Evolutionary conservation across 305 asterid genomes (phyloP).

Genomic region (Andrographis paniculata): DNA sequence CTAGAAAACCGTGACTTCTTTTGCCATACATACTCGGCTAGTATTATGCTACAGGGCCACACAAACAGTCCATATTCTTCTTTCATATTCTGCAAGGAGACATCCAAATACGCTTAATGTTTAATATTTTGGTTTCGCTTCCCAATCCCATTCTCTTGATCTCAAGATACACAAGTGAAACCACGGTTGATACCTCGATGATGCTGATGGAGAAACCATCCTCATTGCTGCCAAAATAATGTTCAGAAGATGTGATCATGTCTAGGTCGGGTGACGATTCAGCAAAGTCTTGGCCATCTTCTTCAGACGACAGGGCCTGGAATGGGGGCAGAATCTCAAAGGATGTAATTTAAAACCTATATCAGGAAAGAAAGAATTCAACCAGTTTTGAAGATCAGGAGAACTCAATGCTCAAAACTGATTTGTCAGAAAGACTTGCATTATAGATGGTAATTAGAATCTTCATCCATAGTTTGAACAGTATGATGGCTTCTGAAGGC

Average conservation of each 20-base stretch:
- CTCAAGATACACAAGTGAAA: too few species aligned
- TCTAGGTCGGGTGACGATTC: slow-evolving; percentile 26
- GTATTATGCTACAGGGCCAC: slow-evolving; percentile 84
- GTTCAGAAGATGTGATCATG: slow-evolving; percentile 42
- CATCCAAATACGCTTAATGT: slow-evolving; percentile 3
- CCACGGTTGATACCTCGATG: slow-evolving; percentile 35
- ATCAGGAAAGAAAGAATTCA: background rate
- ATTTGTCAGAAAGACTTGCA: background rate
- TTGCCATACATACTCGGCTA: slow-evolving; percentile 93
- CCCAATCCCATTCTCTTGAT: too few species aligned
- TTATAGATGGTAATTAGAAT: background rate
- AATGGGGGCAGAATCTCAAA: slow-evolving; percentile 17
- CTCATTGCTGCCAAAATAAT: slow-evolving; percentile 32
- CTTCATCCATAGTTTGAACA: background rate
- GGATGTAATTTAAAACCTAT: slow-evolving; percentile 14
- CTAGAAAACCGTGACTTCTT: slow-evolving; percentile 60
- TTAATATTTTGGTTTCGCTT: too few species aligned
- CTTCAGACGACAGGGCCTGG: slow-evolving; percentile 17
- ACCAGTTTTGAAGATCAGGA: background rate
- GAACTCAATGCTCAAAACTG: background rate
- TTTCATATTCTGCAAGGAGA: slow-evolving; percentile 56
- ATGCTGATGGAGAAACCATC: slow-evolving; percentile 45
- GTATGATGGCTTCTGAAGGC: background rate
- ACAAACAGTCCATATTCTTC: slow-evolving; percentile 91
- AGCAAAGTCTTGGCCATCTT: slow-evolving; percentile 13